These are phyloP conservation scores for Fusarium coffeatum DNA, from an alignment of 2,329 filamentous ascomycete genomes.

Conservation along the genomic window DNA sequence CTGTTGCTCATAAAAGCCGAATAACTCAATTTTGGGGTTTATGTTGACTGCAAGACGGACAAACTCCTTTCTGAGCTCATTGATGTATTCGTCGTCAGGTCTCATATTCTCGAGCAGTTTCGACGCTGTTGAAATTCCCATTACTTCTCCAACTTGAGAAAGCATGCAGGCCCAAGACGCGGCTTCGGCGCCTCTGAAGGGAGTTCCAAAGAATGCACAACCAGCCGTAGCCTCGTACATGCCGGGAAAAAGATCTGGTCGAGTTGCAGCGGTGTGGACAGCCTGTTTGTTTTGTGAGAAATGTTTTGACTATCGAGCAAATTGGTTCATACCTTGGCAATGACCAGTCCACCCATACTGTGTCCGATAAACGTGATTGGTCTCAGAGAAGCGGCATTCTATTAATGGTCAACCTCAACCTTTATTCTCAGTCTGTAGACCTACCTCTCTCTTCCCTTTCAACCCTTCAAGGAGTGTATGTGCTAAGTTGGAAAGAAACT, in stretches of 20 bases:
- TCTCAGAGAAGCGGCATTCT: conserved; percentile 35
- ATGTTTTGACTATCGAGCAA: accelerated
- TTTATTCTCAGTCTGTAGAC: background rate
- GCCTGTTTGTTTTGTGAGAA: conserved; percentile 20
- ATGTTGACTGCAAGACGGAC: conserved; percentile 51
- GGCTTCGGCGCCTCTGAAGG: conserved; percentile 53
- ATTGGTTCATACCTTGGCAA: conserved; percentile 52
- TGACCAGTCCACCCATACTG: conserved; percentile 58
- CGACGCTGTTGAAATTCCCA: conserved; percentile 50
- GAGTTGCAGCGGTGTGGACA: conserved; percentile 50
- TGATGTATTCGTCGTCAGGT: conserved; percentile 53
- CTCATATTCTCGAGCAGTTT: conserved; percentile 56
- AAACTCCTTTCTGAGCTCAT: conserved; percentile 55
- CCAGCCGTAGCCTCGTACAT: conserved; percentile 57
- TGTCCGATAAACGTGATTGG: conserved; percentile 59
- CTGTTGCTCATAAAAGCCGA: conserved; percentile 56
- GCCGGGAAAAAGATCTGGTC: conserved; percentile 51
- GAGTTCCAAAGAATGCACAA: conserved; percentile 56
- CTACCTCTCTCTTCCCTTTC: conserved; percentile 51
- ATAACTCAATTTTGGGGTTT: conserved; percentile 52
- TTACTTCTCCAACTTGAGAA: conserved; percentile 50
- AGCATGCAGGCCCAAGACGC: conserved; percentile 55
- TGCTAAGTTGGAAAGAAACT: conserved; percentile 55
- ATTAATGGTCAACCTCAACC: background rate
- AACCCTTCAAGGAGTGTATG: conserved; percentile 52